Base-by-base conservation (phyloP, 139 green algal genomes). In the Marvania coccoides region DNA sequence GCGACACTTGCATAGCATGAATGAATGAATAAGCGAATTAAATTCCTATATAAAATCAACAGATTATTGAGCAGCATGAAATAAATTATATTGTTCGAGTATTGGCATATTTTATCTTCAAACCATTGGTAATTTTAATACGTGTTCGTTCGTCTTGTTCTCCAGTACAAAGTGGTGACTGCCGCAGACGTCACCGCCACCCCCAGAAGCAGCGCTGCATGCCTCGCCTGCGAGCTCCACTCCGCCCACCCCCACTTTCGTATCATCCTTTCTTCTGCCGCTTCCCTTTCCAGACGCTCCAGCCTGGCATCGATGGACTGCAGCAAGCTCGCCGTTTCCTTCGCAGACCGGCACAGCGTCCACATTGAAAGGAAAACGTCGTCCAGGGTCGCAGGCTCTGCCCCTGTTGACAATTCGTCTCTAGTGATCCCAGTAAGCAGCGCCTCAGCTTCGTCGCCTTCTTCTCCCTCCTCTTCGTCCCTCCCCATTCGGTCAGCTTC, bases 131-230 rank as follows among this genome's bases (percentile, higher is more conserved):
- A 51, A 28, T 51, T 28, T 51, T 51, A 51, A 51, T 51, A 51
- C 42, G 19, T 19, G 42, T 19, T 51, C 42, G 42, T 28, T 19
- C 19, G 19, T 51, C 19, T 51, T 51, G 42, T 51, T 51, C 33
- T 57, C 10, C 15, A 40, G 23, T 51, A 6, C 42, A 74, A 42
- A 15, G 56, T 57, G 35, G 55, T 63, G 7, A 30, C 47, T 24
- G 31, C 57, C 14, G 67, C 67, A 14, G 67, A 34, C 6, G 28
- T 28, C 2, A 13, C 46, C 28, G 67, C 57, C 67, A 68, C 42
- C 42, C 42, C 42, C 42, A 19, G 19, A 19, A 51, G 57, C 57
- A 74, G 57, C 24, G 19, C 42, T 9, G 60, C 67, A 19, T 51
- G 0, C 42, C 31, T 23, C 62, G 40, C 9, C 28, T 33, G 29